These are phyloP conservation scores for Rachicladosporium sp. DNA, from an alignment of 2,329 filamentous ascomycete species.

Conservation along the genomic window DNA sequence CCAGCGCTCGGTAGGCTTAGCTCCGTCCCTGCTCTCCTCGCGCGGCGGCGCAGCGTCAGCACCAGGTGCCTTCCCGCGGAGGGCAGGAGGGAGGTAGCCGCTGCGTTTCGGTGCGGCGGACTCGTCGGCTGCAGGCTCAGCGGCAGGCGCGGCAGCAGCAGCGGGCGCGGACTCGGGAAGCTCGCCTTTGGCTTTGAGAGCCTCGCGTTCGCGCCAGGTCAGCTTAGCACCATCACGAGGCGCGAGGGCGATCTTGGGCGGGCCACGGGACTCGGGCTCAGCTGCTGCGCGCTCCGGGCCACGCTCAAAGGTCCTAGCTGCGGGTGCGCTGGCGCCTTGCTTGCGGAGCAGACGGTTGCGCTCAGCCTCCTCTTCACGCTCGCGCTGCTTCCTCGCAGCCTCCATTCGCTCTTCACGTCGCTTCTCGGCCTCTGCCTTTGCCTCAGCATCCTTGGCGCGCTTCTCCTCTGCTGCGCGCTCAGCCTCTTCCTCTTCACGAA, in stretches of 20 bases:
- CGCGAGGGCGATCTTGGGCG: constrained; percentile 50
- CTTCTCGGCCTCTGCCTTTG: constrained; percentile 48
- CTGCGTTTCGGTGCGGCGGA: constrained; percentile 24
- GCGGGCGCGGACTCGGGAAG: constrained; percentile 10
- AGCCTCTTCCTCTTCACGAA: constrained; percentile 76
- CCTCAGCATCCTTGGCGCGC: constrained; percentile 41
- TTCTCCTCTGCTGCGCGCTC: constrained; percentile 67
- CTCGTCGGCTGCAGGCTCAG: constrained; percentile 17
- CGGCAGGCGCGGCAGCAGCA: constrained; percentile 23
- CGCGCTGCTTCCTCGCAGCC: constrained; percentile 22
- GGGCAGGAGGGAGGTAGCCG: constrained; percentile 36
- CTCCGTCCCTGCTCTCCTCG: constrained; percentile 7
- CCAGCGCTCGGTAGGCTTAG: constrained; percentile 10
- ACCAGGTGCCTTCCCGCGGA: constrained; percentile 24
- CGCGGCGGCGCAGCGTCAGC: constrained; percentile 11
- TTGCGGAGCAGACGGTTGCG: constrained; percentile 55
- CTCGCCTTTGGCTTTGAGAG: constrained; percentile 14
- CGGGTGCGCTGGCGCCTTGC: constrained; percentile 26
- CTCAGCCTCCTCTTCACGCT: constrained; percentile 76
- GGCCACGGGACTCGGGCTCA: constrained; percentile 27
- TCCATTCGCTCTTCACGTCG: constrained; percentile 49
- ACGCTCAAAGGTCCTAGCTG: constrained; percentile 32
- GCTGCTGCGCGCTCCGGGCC: constrained; percentile 16
- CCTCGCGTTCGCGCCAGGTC: constrained; percentile 64
- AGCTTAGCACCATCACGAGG: constrained; percentile 38